Conservation (phyloP, 176 grass and related monocot genomes). For the Carex scoparia region DNA sequence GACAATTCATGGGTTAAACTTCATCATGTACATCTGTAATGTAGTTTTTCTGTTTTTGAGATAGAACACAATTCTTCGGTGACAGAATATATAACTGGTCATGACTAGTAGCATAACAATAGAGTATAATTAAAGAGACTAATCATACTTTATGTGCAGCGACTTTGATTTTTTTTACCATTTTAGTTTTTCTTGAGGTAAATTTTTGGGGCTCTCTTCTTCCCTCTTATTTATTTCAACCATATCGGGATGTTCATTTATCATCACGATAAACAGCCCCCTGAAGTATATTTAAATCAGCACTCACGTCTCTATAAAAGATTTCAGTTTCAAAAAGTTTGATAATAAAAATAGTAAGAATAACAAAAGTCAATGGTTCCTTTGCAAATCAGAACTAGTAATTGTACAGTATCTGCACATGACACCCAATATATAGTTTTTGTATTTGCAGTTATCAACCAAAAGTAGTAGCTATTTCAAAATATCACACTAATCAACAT, state of each 20-base stretch:
- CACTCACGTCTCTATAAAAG: slow-evolving; percentile 67
- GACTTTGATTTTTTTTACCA: slow-evolving; percentile 60
- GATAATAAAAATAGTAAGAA: not conserved
- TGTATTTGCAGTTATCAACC: not conserved
- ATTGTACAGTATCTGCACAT: not conserved
- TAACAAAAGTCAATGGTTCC: not conserved
- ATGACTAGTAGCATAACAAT: not conserved
- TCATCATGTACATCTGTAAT: not conserved
- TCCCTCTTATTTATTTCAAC: slow-evolving; percentile 40
- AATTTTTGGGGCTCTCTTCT: slow-evolving; percentile 46
- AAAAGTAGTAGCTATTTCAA: not conserved
- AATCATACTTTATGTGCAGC: slow-evolving; percentile 76
- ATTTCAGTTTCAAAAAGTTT: not conserved
- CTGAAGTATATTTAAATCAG: slow-evolving; percentile 89
- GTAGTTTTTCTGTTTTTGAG: not conserved
- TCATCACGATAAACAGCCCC: slow-evolving; percentile 79
- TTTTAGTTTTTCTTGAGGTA: slow-evolving; percentile 45
- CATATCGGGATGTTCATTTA: slow-evolving; percentile 36
- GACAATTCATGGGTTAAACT: not conserved
- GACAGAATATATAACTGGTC: not conserved
- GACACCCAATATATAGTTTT: not conserved
- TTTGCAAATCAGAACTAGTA: not conserved
- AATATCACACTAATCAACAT: not conserved
- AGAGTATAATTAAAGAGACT: not conserved
- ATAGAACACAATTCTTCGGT: slow-evolving; percentile 11